Evolutionary conservation across 108 stramenopile species (phyloP).

Genomic region (Cyclotella sp.): DNA sequence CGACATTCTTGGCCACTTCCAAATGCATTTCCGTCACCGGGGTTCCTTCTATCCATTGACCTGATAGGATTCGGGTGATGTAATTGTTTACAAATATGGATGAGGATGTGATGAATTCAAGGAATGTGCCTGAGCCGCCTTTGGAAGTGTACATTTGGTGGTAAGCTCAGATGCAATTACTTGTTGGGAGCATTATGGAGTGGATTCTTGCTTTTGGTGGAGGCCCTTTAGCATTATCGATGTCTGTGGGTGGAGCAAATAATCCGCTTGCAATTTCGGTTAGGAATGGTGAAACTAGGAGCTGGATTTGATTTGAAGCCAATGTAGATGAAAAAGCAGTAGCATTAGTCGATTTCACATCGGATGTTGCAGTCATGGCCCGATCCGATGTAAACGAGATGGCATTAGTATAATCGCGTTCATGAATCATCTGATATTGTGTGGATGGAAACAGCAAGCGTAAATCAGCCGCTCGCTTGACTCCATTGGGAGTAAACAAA

Average conservation of each 20-base stretch:
- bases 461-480: slow-evolving; percentile 22
- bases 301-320: slow-evolving; percentile 17
- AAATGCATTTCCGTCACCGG: slow-evolving; percentile 22
- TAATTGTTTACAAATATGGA: slow-evolving; percentile 25
- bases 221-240: not conserved
- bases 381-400: not conserved
- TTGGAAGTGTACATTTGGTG: slow-evolving; percentile 1
- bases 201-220: slow-evolving; percentile 23
- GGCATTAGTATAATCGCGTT: not conserved
- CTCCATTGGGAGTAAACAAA: slow-evolving; percentile 21
- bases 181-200: slow-evolving; percentile 14
- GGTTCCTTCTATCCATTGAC: slow-evolving; percentile 22
- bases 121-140: not conserved
- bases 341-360: not conserved
- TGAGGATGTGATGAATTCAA: slow-evolving; percentile 22
- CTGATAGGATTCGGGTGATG: slow-evolving; percentile 13
- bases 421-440: slow-evolving; percentile 1
- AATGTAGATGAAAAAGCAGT: not conserved
- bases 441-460: slow-evolving; percentile 13
- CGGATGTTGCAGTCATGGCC: not conserved
- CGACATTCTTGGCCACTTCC: slow-evolving; percentile 25
- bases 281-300: slow-evolving; percentile 21
- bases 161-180: not conserved
- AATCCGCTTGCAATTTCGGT: slow-evolving; percentile 16
- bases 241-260: slow-evolving; percentile 11